Conservation (phyloP, 768 basidiomycete genomes). For the Udeniomyces megalosporus region DNA sequence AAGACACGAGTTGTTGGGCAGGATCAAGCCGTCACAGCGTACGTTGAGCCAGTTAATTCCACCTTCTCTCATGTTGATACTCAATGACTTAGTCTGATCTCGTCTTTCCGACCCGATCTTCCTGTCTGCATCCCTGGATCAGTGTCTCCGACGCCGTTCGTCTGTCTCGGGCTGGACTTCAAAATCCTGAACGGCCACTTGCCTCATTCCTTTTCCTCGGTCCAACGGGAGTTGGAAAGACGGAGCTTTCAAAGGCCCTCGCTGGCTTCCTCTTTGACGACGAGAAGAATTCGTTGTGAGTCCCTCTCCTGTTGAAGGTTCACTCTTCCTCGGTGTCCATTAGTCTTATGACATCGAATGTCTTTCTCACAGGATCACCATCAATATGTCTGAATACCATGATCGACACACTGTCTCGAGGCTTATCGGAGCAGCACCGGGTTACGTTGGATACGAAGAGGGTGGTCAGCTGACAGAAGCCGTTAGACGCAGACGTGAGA, state of each 20-base stretch:
- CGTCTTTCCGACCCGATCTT: neutral
- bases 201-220: slow-evolving; percentile 86
- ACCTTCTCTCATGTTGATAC: neutral
- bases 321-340: neutral
- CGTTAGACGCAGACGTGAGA: slow-evolving; percentile 54
- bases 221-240: slow-evolving; percentile 62
- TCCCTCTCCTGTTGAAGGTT: slow-evolving; percentile 7
- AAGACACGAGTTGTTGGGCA: slow-evolving; percentile 70
- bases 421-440: slow-evolving; percentile 80
- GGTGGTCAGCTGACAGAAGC: slow-evolving; percentile 78
- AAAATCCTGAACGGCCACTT: slow-evolving; percentile 73
- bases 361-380: slow-evolving; percentile 46
- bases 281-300: slow-evolving; percentile 66
- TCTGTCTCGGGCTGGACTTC: slow-evolving; percentile 77
- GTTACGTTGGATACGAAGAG: slow-evolving; percentile 53
- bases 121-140: neutral
- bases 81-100: neutral
- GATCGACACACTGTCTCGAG: slow-evolving; percentile 83
- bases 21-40: slow-evolving; percentile 62
- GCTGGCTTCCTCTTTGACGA: slow-evolving; percentile 81
- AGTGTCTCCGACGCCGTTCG: slow-evolving; percentile 71
- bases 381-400: slow-evolving; percentile 90
- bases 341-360: neutral
- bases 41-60: neutral
- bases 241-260: slow-evolving; percentile 74